These are phyloP conservation scores for Yamadazyma oceani DNA, from an alignment of 1,139 yeast genomes.

Conservation along the genomic window DNA sequence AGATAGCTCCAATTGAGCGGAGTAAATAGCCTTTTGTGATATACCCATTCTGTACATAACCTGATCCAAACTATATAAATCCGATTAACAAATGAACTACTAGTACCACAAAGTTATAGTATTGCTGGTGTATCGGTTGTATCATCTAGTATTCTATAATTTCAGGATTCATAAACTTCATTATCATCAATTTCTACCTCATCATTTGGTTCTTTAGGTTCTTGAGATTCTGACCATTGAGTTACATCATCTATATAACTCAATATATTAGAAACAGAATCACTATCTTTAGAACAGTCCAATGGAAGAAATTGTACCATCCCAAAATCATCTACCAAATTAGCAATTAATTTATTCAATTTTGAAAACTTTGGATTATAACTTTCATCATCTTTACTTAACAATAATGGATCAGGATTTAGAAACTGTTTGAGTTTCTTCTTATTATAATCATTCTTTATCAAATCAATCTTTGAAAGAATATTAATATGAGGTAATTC, in stretches of 20 bases:
- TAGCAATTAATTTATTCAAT: slow-evolving; percentile 80
- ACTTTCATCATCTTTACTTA: slow-evolving; percentile 35
- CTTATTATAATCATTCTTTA: slow-evolving; percentile 70
- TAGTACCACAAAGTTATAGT: too few relatives aligned
- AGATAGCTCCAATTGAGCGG: too few relatives aligned
- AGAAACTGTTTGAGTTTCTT: slow-evolving; percentile 79
- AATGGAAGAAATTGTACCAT: slow-evolving; percentile 96
- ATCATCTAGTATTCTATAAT: neutral
- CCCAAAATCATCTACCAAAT: slow-evolving; percentile 92
- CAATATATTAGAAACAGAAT: slow-evolving; percentile 76
- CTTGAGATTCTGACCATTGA: slow-evolving; percentile 96
- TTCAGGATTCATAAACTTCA: neutral
- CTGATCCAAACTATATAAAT: too few relatives aligned
- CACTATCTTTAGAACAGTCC: slow-evolving; percentile 75
- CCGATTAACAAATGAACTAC: too few relatives aligned
- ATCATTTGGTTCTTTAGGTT: slow-evolving; percentile 93
- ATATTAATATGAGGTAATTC: slow-evolving; percentile 95
- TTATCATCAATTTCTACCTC: slow-evolving; percentile 59
- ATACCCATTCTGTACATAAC: too few relatives aligned
- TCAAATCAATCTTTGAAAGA: slow-evolving; percentile 80
- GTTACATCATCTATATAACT: slow-evolving; percentile 96
- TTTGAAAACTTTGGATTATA: slow-evolving; percentile 72
- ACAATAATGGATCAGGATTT: slow-evolving; percentile 85
- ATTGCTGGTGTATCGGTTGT: too few relatives aligned
- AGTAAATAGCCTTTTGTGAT: too few relatives aligned